phyloP scores from a whole-genome alignment of 805 yeast species.

The Kazachstania taianensis region DNA sequence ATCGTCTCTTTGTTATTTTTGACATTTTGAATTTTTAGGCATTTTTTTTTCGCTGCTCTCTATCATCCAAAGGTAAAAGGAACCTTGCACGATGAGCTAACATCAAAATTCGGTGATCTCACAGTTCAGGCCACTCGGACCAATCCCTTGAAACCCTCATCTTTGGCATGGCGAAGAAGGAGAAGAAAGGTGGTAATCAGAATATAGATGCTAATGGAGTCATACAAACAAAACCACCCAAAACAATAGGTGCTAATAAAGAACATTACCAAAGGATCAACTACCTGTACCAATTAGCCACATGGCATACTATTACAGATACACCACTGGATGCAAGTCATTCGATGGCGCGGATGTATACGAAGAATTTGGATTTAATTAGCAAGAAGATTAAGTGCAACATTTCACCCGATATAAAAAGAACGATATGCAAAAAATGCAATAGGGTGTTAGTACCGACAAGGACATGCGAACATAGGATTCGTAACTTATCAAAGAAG shows the following conservation, averaged over 20 bases:
- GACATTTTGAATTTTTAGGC: too few species aligned
- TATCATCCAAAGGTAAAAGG: too few species aligned
- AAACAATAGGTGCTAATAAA: conserved; percentile 37
- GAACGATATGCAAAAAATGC: conserved; percentile 64
- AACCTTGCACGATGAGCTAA: too few species aligned
- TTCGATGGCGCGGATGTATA: conserved; percentile 45
- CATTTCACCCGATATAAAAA: conserved; percentile 53
- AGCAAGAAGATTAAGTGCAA: conserved; percentile 60
- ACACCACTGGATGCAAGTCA: conserved; percentile 4
- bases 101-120: neutral
- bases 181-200: neutral
- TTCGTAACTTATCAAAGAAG: conserved; percentile 10
- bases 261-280: conserved; percentile 54
- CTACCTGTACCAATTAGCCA: conserved; percentile 48
- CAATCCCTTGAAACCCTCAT: too few species aligned
- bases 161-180: conserved; percentile 4
- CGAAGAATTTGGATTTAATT: conserved; percentile 46
- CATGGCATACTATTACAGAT: conserved; percentile 8
- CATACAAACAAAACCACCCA: conserved; percentile 20
- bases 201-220: conserved; percentile 15
- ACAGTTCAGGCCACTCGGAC: neutral
- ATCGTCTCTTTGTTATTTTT: too few species aligned
- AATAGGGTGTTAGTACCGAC: conserved; percentile 43
- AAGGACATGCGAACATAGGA: conserved; percentile 32
- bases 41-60: too few species aligned